Evolutionary conservation across 495 filamentous ascomycete genomes (phyloP), one percentile per base, ranked within the genome.

Genomic region (Penicillium psychrofluorescens): DNA sequence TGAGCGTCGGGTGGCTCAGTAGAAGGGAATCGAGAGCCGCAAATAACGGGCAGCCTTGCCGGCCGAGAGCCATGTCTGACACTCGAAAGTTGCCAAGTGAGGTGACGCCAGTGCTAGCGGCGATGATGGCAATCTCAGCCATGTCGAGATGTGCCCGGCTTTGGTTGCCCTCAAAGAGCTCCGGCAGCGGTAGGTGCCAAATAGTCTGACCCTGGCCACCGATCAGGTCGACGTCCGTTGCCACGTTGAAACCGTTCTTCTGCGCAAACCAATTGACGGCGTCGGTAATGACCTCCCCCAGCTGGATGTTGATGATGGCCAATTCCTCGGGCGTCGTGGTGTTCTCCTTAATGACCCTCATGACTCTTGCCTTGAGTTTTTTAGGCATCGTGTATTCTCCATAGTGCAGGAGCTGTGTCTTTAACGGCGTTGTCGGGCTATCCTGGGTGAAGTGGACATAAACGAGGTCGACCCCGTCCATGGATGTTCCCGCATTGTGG

Each of bases 1-100:
- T 51, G 49, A 72, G 70, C 28, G 61, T 71, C 13, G 70, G 71
- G 40, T 75, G 70, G 40, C 68, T 66, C 27, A 72, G 54, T 13
- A 73, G 41, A 12, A 75, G 56, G 14, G 63, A 59, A 46, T 73
- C 66, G 4, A 63, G 43, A 33, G 54, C 54, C 35, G 57, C 54
- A 37, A 59, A 56, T 14, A 63, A 35, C 10, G 57, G 59, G n/a
- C 54, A 58, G 8, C 59, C 55, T 50, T 65, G 59, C 44, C 56
- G 53, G 11, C 57, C 59, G 12, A 56, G 54, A 33, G 58, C 55
- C 49, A 54, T 53, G 16, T 62, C 58, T 35, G 52, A 48, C 13
- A 55, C 58, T 29, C 58, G 44, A 41, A 63, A 61, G 43, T 60
- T 57, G 8, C 50, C 50, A 44, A 65, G 52, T 4, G 56, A 57